Percentiles rank a stretch among this genome's conserved stretches.
phyloP scores from a whole-genome alignment of 164 flowering plant genomes.

The Paratinospora sagittata region DNA sequence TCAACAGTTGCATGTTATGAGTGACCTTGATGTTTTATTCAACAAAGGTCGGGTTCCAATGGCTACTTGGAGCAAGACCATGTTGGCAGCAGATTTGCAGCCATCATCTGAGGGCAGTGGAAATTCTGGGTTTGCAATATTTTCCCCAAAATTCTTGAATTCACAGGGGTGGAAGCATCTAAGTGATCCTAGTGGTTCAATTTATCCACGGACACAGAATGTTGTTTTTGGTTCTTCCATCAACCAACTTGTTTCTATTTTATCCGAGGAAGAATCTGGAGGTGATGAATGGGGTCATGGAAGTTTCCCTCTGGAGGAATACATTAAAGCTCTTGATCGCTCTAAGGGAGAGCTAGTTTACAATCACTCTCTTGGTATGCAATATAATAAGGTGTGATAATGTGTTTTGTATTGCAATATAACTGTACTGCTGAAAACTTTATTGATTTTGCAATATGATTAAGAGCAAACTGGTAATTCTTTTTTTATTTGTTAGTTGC shows the following conservation, averaged over 20 bases:
- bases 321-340: conserved; percentile 79
- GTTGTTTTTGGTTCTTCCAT: conserved; percentile 24
- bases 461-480: too few species aligned
- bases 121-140: conserved; percentile 61
- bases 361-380: conserved; percentile 86
- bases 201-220: conserved; percentile 22
- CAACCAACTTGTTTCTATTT: conserved; percentile 51
- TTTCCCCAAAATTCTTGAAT: conserved; percentile 55
- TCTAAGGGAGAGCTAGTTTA: conserved; percentile 80
- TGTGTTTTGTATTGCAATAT: conserved; percentile 12
- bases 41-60: conserved; percentile 69
- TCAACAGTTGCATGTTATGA: conserved; percentile 46
- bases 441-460: too few species aligned
- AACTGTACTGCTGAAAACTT: background rate
- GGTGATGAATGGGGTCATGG: conserved; percentile 88
- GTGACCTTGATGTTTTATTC: conserved; percentile 48
- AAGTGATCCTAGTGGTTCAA: conserved; percentile 26
- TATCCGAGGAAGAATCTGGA: conserved; percentile 54
- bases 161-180: conserved; percentile 53
- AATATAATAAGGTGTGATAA: conserved; percentile 69
- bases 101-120: conserved; percentile 44
- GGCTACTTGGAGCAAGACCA: conserved; percentile 54
- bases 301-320: conserved; percentile 83
- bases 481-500: too few species aligned
- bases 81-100: conserved; percentile 42